Evolutionary conservation across 257 asterid genomes (phyloP).

Genomic region (Gynochthodes officinalis): DNA sequence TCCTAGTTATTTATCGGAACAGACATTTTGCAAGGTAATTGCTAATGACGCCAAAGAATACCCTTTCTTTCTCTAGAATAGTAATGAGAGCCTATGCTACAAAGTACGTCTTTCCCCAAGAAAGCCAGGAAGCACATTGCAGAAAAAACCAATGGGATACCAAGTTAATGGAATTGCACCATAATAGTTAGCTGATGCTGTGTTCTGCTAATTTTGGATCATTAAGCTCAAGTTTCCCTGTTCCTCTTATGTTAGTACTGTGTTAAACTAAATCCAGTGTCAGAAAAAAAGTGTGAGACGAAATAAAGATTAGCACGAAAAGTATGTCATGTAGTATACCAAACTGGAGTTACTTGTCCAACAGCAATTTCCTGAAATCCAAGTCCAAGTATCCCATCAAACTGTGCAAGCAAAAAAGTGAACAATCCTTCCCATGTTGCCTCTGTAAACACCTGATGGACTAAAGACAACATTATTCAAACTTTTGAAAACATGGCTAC

Average conservation of each 20-base stretch:
- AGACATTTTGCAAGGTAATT: neutral
- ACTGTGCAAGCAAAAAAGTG: constrained; percentile 27
- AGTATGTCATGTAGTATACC: constrained; percentile 20
- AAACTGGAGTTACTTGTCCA: constrained; percentile 26
- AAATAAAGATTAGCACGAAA: neutral
- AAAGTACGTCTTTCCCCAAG: neutral
- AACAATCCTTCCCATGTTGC: constrained; percentile 26
- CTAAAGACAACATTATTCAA: neutral
- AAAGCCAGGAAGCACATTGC: neutral
- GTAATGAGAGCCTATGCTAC: neutral
- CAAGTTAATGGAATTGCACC: neutral
- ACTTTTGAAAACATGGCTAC: neutral
- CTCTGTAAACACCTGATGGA: constrained; percentile 32
- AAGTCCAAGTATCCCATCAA: constrained; percentile 42
- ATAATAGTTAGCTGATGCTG: no score
- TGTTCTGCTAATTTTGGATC: no score
- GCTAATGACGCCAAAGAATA: neutral
- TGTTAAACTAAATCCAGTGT: neutral
- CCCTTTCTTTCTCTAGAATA: neutral
- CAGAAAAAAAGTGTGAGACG: neutral
- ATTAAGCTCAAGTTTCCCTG: no score
- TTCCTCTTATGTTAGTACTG: neutral
- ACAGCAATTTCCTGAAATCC: constrained; percentile 30
- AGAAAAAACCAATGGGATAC: neutral
- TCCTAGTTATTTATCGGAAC: neutral